These are phyloP conservation scores for Prunus padus DNA, from an alignment of 306 rosid genomes.

Conservation along the genomic window DNA sequence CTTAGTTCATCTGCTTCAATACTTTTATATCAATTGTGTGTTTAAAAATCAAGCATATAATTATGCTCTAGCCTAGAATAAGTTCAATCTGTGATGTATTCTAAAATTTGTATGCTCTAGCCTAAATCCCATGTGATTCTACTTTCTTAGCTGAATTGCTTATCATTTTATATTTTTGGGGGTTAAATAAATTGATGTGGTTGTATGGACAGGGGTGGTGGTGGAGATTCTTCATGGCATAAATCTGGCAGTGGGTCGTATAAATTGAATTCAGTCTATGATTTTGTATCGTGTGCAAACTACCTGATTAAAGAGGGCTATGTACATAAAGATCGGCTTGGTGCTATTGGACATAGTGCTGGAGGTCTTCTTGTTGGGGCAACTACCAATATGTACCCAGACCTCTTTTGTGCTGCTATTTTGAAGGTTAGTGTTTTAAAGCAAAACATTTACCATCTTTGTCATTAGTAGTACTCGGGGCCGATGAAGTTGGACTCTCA, in stretches of 20 bases:
- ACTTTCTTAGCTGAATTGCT: slow-evolving; percentile 6
- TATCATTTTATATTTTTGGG: neutral
- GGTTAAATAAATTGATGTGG: neutral
- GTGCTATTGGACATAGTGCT: slow-evolving; percentile 82
- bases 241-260: slow-evolving; percentile 61
- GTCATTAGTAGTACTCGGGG: neutral
- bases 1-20: neutral
- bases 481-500: neutral
- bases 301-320: slow-evolving; percentile 64
- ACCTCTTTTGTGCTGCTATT: slow-evolving; percentile 73
- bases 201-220: slow-evolving; percentile 71
- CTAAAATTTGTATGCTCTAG: neutral
- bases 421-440: slow-evolving; percentile 56
- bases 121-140: neutral
- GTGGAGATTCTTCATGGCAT: slow-evolving; percentile 72
- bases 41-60: neutral
- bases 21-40: neutral
- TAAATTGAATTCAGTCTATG: slow-evolving; percentile 73
- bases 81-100: too few species aligned
- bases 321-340: slow-evolving; percentile 58
- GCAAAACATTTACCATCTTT: neutral
- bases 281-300: slow-evolving; percentile 75
- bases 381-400: slow-evolving; percentile 68
- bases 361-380: slow-evolving; percentile 85
- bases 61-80: too few species aligned